phyloP scores from a whole-genome alignment of 164 flowering plant species.

The Macadamia tetraphylla region DNA sequence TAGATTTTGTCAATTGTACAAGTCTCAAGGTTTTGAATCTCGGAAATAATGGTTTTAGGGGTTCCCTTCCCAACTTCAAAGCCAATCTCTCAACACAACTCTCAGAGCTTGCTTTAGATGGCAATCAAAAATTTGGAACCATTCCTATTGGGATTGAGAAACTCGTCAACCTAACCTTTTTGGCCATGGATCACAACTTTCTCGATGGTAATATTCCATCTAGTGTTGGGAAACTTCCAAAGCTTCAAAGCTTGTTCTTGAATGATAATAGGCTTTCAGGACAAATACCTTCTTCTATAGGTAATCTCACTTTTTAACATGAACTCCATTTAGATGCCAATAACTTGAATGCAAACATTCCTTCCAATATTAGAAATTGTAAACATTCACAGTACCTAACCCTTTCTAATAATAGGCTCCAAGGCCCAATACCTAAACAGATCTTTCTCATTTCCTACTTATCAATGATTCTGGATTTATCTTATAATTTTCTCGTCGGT shows the following conservation, averaged over 20 bases:
- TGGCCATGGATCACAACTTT: no score
- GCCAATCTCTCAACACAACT: background rate
- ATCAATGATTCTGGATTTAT: background rate
- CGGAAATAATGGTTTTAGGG: background rate
- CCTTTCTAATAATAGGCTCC: background rate
- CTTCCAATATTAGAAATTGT: background rate
- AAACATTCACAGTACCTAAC: background rate
- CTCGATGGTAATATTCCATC: no score
- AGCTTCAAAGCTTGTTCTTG: background rate
- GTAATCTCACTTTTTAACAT: background rate
- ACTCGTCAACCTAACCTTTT: no score
- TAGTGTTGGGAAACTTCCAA: background rate
- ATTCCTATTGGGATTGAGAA: no score
- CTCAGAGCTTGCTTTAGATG: no score
- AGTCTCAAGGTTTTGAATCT: background rate
- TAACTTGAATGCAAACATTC: background rate
- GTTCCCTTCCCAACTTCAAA: background rate
- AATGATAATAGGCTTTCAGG: background rate
- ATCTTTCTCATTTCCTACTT: background rate
- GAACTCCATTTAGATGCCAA: no score
- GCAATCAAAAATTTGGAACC: no score
- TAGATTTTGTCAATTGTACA: background rate
- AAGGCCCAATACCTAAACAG: background rate
- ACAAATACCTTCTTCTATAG: background rate
- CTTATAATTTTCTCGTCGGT: background rate